phyloP scores from a whole-genome alignment of 805 yeast genomes.

The Cyberlindnera maritima region DNA sequence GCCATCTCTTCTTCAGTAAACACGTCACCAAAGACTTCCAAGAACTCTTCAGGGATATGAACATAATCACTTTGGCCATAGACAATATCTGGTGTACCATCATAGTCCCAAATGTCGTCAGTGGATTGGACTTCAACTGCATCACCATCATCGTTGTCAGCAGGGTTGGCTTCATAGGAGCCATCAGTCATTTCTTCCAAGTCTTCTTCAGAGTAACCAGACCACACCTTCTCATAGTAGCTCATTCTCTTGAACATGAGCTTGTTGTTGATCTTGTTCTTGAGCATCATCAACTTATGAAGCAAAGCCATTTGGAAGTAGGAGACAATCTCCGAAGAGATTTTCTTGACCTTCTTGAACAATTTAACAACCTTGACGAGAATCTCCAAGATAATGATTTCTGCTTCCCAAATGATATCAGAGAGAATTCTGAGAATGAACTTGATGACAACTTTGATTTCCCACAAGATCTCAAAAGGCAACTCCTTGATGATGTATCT shows the following conservation, averaged over 20 bases:
- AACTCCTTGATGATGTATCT: conserved; percentile 14
- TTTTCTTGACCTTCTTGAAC: conserved; percentile 13
- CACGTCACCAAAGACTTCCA: conserved; percentile 10
- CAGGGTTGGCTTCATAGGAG: not conserved
- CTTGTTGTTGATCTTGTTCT: not conserved
- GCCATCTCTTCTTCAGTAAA: conserved; percentile 13
- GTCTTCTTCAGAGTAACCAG: conserved; percentile 3
- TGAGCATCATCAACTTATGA: conserved; percentile 15
- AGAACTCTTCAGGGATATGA: conserved; percentile 12
- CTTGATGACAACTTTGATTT: conserved; percentile 17
- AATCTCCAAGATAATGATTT: conserved; percentile 17
- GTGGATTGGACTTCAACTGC: not conserved
- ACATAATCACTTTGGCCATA: conserved; percentile 7
- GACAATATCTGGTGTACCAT: conserved; percentile 13
- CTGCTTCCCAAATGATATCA: conserved; percentile 22
- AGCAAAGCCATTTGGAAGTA: conserved; percentile 18
- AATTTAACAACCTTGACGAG: conserved; percentile 14
- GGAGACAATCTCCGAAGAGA: conserved; percentile 18
- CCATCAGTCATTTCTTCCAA: not conserved
- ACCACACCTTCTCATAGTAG: conserved; percentile 12
- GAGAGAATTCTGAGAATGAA: conserved; percentile 18
- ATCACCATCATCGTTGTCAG: not conserved
- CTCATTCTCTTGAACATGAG: conserved; percentile 1
- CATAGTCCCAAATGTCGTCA: conserved; percentile 8
- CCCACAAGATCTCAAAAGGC: conserved; percentile 22